These are phyloP conservation scores for Metschnikowia matae DNA, from an alignment of 805 yeast genomes.

Conservation along the genomic window DNA sequence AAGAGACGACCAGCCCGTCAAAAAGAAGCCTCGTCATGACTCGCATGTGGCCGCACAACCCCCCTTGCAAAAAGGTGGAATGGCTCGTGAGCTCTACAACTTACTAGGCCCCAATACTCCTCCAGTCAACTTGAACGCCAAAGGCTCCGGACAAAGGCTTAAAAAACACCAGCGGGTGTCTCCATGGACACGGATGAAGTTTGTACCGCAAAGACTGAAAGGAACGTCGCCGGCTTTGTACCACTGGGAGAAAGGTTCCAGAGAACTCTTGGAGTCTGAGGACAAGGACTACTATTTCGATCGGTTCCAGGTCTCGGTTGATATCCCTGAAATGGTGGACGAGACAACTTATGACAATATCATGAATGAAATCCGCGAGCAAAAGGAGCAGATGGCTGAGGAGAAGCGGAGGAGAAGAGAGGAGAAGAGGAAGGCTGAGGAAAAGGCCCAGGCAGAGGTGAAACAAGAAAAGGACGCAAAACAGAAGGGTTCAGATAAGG, in stretches of 20 bases:
- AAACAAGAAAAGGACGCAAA: slow-evolving; percentile 6
- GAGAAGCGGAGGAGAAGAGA: slow-evolving; percentile 8
- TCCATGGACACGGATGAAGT: slow-evolving; percentile 75
- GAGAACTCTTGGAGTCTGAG: slow-evolving; percentile 37
- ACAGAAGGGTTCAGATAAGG: background rate
- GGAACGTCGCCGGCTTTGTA: slow-evolving; percentile 46
- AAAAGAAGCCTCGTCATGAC: slow-evolving; percentile 36
- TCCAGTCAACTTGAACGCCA: slow-evolving; percentile 46
- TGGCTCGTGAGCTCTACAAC: slow-evolving; percentile 85
- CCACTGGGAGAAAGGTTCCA: slow-evolving; percentile 87
- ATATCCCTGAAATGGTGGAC: slow-evolving; percentile 62
- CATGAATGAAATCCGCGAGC: slow-evolving; percentile 40
- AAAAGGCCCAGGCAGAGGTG: background rate
- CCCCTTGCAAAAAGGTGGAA: slow-evolving; percentile 47
- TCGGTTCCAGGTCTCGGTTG: slow-evolving; percentile 64
- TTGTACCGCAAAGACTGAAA: slow-evolving; percentile 47
- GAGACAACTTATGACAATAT: slow-evolving; percentile 55
- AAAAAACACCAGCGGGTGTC: slow-evolving; percentile 66
- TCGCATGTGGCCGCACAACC: slow-evolving; percentile 4
- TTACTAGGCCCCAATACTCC: slow-evolving; percentile 91
- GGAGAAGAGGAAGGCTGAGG: slow-evolving; percentile 2
- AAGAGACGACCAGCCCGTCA: slow-evolving; percentile 42
- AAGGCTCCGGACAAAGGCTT: slow-evolving; percentile 44
- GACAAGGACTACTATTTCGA: slow-evolving; percentile 60
- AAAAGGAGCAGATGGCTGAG: slow-evolving; percentile 11